Evolutionary conservation across 768 basidiomycete species (phyloP), one percentile per base, ranked within the genome.

Genomic region (Boletus vinaceobasis): DNA sequence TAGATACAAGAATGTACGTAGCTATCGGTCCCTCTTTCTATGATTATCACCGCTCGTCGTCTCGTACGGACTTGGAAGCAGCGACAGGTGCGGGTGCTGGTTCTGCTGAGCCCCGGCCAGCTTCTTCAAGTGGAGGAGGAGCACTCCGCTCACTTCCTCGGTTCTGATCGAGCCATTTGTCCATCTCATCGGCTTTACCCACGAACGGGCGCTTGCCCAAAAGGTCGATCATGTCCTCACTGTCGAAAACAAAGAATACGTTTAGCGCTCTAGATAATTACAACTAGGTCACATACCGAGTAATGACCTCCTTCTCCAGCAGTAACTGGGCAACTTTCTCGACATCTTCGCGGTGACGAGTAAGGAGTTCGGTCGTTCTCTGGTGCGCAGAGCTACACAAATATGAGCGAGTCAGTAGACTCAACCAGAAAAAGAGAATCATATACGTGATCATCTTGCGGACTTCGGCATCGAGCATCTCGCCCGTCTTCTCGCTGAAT

Each of bases 401-500:
- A 40, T 31, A 50, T 65, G 31, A 60, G 65, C 35, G 46, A 19
- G 47, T 32, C 1, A 45, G 42, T 1, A 45, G 42, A 38, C 27
- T 52, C 33, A 35, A 13, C 37, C 17, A 48, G 53, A 36, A 26
- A 38, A 46, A 19, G 21, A 33, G 26, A 66, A 64, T 67, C n/a
- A 60, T 71, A 49, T 67, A 88, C 79, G 81, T 88, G 63, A 98
- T 94, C 94, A 98, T 97, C 77, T 91, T 94, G 67, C 93, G 87
- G 21, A 98, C 95, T 73, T 94, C 87, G 8, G 68, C 70, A 66
- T 99, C 97, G 15, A 98, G 76, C 79, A 94, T 88, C 75, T 98
- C 90, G 1, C 89, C 92, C 1, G 97, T 98, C 73, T 90, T 91
- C 79, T 99, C 97, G 63, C 91, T 93, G 78, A 98, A 99, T 6